These are phyloP conservation scores for Phalaenopsis equestris DNA, from an alignment of 106 monocot species.

Conservation along the genomic window DNA sequence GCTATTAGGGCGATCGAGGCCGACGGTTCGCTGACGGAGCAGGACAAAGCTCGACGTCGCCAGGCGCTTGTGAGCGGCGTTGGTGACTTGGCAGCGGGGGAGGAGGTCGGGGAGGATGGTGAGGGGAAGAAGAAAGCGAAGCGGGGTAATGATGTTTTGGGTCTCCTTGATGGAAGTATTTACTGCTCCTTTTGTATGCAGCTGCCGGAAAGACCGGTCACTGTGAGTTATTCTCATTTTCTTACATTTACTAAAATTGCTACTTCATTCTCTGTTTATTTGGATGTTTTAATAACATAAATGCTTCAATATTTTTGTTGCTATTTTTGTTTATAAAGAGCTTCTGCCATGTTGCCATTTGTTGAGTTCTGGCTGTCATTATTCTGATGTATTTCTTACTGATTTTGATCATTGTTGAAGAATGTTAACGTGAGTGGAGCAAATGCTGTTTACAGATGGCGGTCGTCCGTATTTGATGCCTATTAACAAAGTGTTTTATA, in stretches of 20 bases:
- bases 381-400: not conserved
- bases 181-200: slow-evolving; percentile 58
- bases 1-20: slow-evolving; percentile 64
- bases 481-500: not conserved
- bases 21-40: slow-evolving; percentile 42
- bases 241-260: not conserved
- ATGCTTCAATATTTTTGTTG: not conserved
- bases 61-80: slow-evolving; percentile 48
- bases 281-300: not conserved
- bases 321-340: not conserved
- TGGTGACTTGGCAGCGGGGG: not conserved
- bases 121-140: slow-evolving; percentile 12
- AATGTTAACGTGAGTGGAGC: not conserved
- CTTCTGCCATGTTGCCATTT: not conserved
- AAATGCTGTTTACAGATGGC: not conserved
- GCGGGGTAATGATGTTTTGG: slow-evolving; percentile 13
- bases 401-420: not conserved
- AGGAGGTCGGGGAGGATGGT: slow-evolving; percentile 7
- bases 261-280: not conserved
- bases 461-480: not conserved
- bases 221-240: slow-evolving; percentile 28
- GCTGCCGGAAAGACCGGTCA: slow-evolving; percentile 61
- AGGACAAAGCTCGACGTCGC: slow-evolving; percentile 62
- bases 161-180: slow-evolving; percentile 41
- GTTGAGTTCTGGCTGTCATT: not conserved